Percentiles rank a stretch among this genome's conserved stretches.
phyloP scores from a whole-genome alignment of 768 basidiomycete genomes.

The Kondoa malvinella region DNA sequence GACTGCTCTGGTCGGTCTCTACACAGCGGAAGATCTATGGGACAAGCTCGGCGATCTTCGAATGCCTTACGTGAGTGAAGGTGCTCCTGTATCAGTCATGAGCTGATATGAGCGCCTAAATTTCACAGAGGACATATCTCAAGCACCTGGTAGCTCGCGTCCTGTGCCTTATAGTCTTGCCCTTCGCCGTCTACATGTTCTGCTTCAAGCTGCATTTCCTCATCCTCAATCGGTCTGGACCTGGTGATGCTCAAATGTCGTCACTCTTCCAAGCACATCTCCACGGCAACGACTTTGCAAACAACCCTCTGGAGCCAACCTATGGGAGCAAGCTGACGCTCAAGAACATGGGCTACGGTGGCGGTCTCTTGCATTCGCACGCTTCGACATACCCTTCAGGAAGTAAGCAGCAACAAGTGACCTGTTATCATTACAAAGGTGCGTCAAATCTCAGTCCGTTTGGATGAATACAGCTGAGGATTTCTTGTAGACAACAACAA shows the following conservation, averaged over 20 bases:
- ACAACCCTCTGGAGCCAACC: slow-evolving; percentile 79
- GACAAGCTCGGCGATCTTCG: slow-evolving; percentile 90
- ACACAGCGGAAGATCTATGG: slow-evolving; percentile 97
- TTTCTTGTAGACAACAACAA: slow-evolving; percentile 61
- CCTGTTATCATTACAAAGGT: slow-evolving; percentile 92
- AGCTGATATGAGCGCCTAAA: background rate
- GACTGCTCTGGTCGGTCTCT: slow-evolving; percentile 81
- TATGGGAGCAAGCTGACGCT: slow-evolving; percentile 77
- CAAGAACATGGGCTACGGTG: slow-evolving; percentile 96
- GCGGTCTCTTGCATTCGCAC: slow-evolving; percentile 90
- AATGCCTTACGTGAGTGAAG: slow-evolving; percentile 59
- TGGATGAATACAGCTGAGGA: background rate
- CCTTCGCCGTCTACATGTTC: slow-evolving; percentile 77
- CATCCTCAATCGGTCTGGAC: slow-evolving; percentile 79
- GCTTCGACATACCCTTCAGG: slow-evolving; percentile 86
- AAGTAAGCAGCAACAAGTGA: slow-evolving; percentile 85
- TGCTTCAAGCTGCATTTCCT: slow-evolving; percentile 95
- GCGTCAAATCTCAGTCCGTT: background rate
- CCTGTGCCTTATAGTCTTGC: slow-evolving; percentile 68
- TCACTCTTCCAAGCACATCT: slow-evolving; percentile 95
- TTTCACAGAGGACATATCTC: slow-evolving; percentile 58
- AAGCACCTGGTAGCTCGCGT: slow-evolving; percentile 82
- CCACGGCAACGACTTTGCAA: slow-evolving; percentile 78
- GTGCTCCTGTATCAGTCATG: background rate
- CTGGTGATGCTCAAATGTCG: slow-evolving; percentile 97